Percentiles rank a stretch among this genome's conserved stretches.
Conservation (phyloP, 2,329 filamentous ascomycete species). For the Ampelomyces quisqualis region DNA sequence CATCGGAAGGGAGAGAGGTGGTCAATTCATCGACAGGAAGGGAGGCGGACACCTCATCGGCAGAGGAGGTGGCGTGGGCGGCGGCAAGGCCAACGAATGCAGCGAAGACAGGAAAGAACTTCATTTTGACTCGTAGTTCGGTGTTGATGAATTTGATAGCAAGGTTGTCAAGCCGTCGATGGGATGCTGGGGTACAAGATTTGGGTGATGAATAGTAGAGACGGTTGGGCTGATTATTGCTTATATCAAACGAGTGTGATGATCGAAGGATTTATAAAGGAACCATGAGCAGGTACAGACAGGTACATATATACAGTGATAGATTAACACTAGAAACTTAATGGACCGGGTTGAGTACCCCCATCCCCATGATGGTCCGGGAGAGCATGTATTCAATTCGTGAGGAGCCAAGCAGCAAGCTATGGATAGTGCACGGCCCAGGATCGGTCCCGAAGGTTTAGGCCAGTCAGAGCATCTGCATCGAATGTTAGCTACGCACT, state of each 20-base stretch:
- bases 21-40: too few species aligned
- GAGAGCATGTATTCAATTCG: too few species aligned
- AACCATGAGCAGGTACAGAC: too few species aligned
- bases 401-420: too few species aligned
- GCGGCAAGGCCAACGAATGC: constrained; percentile 27
- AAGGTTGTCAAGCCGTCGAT: constrained; percentile 5
- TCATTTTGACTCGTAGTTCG: constrained; percentile 26
- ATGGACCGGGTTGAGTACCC: neutral
- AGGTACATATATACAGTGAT: neutral
- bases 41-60: too few species aligned
- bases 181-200: constrained; percentile 3
- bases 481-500: too few species aligned
- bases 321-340: neutral
- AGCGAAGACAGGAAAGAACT: constrained; percentile 35
- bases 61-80: constrained; percentile 21
- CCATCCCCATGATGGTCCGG: too few species aligned
- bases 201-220: constrained; percentile 12
- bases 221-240: constrained; percentile 12
- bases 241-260: constrained; percentile 27
- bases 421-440: too few species aligned
- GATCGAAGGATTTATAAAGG: too few species aligned
- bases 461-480: too few species aligned
- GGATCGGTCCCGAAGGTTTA: too few species aligned
- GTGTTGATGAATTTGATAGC: constrained; percentile 10
- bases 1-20: too few species aligned